Evolutionary conservation across 2,329 filamentous ascomycete species (phyloP).

Genomic region (Moelleriella libera): DNA sequence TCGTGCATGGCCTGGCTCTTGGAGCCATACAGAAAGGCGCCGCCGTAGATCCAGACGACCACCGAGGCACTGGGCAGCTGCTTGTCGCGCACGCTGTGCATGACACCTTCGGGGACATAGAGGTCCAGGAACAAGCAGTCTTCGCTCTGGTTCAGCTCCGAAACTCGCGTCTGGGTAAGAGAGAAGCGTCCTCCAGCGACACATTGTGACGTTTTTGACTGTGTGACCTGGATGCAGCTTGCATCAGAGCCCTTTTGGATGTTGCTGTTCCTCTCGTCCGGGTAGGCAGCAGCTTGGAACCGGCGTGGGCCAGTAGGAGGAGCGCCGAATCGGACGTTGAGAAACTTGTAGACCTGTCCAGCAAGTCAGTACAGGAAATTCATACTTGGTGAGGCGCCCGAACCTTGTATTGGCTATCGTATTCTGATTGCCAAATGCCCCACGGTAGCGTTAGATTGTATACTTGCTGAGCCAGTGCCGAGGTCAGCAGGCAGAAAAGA

Average conservation of each 20-base stretch:
- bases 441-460: neutral
- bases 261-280: neutral
- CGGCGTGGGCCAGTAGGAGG: neutral
- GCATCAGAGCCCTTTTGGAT: too few relatives aligned
- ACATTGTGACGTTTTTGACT: too few relatives aligned
- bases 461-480: neutral
- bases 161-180: neutral
- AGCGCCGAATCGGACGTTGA: neutral
- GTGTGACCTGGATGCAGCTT: too few relatives aligned
- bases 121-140: constrained; percentile 36
- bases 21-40: constrained; percentile 26
- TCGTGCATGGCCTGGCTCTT: constrained; percentile 14
- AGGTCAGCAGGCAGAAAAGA: neutral
- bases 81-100: constrained; percentile 16
- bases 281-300: neutral
- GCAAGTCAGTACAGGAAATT: neutral
- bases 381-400: neutral
- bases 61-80: constrained; percentile 20
- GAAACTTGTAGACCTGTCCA: neutral
- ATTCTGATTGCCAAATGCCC: neutral
- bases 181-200: too few relatives aligned
- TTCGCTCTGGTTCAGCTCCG: constrained; percentile 15
- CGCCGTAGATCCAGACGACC: constrained; percentile 30
- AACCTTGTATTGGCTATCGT: neutral
- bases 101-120: constrained; percentile 27